Evolutionary conservation across 2,329 filamentous ascomycete species (phyloP).

Genomic region (Aspergillus puulaauensis): DNA sequence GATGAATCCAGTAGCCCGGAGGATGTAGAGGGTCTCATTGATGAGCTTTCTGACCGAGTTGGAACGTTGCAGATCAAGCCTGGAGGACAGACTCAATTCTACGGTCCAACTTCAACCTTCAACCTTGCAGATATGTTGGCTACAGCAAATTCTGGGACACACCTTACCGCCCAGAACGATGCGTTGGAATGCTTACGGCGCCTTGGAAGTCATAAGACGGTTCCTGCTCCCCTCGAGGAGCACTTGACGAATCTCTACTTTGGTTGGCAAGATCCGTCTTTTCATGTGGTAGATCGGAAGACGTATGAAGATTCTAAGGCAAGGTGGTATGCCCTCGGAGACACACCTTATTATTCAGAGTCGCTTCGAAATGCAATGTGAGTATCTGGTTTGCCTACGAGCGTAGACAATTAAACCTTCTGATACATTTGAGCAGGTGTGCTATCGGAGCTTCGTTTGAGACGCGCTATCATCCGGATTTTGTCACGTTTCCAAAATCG

Average conservation of each 20-base stretch:
- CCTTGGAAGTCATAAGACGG: constrained; percentile 25
- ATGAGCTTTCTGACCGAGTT: constrained; percentile 1
- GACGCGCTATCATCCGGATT: not conserved
- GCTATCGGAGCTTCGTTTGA: not conserved
- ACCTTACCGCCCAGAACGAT: not conserved
- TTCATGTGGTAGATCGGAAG: constrained; percentile 35
- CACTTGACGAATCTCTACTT: constrained; percentile 42
- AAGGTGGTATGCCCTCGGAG: constrained; percentile 16
- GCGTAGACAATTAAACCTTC: not conserved
- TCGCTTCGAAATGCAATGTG: constrained; percentile 27
- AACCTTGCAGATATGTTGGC: constrained; percentile 1
- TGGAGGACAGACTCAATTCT: not conserved
- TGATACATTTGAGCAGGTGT: not conserved
- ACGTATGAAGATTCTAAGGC: constrained; percentile 21
- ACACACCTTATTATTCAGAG: constrained; percentile 25
- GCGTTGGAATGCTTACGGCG: constrained; percentile 15
- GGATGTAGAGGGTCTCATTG: not conserved
- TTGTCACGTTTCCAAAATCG: constrained; percentile 1
- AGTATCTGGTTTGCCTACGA: not conserved
- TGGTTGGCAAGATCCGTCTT: constrained; percentile 41
- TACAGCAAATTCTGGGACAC: not conserved
- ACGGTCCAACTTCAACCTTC: constrained; percentile 1
- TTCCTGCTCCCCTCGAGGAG: constrained; percentile 30
- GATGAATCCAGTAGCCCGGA: not conserved
- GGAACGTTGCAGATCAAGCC: not conserved